Base-by-base conservation (phyloP, 495 filamentous ascomycete genomes). In the Entonaema liquescens region DNA sequence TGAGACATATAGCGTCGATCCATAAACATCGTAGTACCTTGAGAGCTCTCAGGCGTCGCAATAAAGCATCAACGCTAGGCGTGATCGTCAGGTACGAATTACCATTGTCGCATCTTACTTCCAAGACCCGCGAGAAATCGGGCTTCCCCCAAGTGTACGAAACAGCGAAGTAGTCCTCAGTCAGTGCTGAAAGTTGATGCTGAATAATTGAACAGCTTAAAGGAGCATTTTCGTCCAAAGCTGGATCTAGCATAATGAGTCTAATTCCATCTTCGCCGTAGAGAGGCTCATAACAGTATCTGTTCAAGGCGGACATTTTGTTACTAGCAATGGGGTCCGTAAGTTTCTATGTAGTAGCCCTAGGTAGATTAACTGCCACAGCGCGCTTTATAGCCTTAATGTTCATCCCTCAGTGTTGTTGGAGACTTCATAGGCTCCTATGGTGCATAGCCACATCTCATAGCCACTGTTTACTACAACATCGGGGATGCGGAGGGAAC, bases 1-100 rank as follows among this genome's bases (percentile, higher is more conserved):
- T 76, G 29, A 80, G 79, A 60, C 76, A 77, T 47, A 79, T 65
- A 23, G 78, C 75, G 50, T 80, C 79, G 21, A 78, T 69, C 79
- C 79, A 80, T 5, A 78, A 11, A 17, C n/a, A 21, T 2, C 25
- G 25, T 9, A 19, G 25, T 2, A 33, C 3, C 19, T 33, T 19
- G 1, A 49, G 58, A 17, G 40, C 25, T 31, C 58, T 38, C 19
- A 60, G 25, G 33, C 26, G 40, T 15, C 38, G 11, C 3, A 60
- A 21, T 33, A 60, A 33, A 8, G 3, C 58, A 26, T 60, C 40
- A 29, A 60, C 26, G 15, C 21, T 50, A 23, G 58, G 40, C 1
- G 58, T 60, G 58, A 60, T 60, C n/a, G 6, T 33, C n/a, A 62
- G 29, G 12, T 38, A 62, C 12, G 59, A 50, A 62, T 36, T 31